These are phyloP conservation scores for Cryptococcus neoformans DNA, from an alignment of 1,284 basidiomycete genomes.

Conservation along the genomic window DNA sequence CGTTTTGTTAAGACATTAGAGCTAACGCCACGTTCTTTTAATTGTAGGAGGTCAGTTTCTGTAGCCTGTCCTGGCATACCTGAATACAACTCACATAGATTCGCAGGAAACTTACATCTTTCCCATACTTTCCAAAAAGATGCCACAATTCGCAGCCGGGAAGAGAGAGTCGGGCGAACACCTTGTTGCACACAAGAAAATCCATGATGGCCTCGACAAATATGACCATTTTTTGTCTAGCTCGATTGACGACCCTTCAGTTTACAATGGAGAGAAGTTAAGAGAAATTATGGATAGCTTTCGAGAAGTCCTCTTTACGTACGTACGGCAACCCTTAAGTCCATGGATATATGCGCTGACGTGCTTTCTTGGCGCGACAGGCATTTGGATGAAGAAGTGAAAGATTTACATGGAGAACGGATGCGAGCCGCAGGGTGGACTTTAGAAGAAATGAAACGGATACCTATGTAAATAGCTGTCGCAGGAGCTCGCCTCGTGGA, in stretches of 20 bases:
- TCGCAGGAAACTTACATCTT: constrained; percentile 56
- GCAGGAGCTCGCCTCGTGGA: neutral
- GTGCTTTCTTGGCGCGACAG: constrained; percentile 3
- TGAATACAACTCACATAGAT: neutral
- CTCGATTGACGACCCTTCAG: constrained; percentile 54
- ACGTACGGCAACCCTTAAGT: neutral
- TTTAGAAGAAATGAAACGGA: constrained; percentile 58
- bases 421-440: constrained; percentile 63
- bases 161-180: constrained; percentile 54
- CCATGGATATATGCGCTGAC: neutral
- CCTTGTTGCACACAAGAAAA: constrained; percentile 61
- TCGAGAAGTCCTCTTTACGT: constrained; percentile 60
- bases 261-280: constrained; percentile 60
- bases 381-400: constrained; percentile 66
- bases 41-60: neutral
- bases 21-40: too few species aligned
- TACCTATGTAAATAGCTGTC: constrained; percentile 49
- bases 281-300: constrained; percentile 61
- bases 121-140: constrained; percentile 61
- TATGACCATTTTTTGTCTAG: constrained; percentile 54
- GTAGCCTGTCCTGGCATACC: neutral
- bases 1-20: constrained; percentile 23
- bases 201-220: constrained; percentile 63
- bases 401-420: constrained; percentile 60
- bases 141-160: constrained; percentile 57